A percentile compares a stretch with the other conserved stretches of the same genome.
These are phyloP conservation scores for Elongisporangium senticosum DNA, from an alignment of 352 stramenopile species.

Conservation along the genomic window DNA sequence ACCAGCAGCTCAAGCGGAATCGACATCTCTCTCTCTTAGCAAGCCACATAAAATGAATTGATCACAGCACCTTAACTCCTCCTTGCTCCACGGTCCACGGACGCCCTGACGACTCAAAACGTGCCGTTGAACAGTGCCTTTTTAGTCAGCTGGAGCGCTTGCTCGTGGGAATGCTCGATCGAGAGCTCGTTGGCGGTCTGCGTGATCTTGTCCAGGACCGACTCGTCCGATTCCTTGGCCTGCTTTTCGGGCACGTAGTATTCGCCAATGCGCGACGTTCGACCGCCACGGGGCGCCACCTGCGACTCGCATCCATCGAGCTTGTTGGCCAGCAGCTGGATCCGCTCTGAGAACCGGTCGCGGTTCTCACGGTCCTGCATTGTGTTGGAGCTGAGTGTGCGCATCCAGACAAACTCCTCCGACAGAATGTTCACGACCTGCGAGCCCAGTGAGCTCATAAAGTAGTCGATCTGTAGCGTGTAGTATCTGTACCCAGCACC, in stretches of 20 bases:
- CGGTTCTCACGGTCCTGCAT: constrained; percentile 88
- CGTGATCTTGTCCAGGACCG: constrained; percentile 80
- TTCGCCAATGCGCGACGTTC: constrained; percentile 71
- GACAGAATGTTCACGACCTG: constrained; percentile 92
- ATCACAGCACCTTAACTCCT: not conserved
- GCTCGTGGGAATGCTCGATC: constrained; percentile 77
- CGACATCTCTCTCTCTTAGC: too few relatives aligned
- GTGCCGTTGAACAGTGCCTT: constrained; percentile 84
- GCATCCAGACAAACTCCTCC: constrained; percentile 92
- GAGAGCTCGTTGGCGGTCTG: constrained; percentile 83
- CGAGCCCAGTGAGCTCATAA: constrained; percentile 91
- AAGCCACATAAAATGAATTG: not conserved
- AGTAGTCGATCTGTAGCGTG: constrained; percentile 94
- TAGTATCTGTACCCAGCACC: constrained; percentile 74
- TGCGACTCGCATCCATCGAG: constrained; percentile 71
- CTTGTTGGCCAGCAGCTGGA: constrained; percentile 82
- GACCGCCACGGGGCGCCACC: constrained; percentile 41
- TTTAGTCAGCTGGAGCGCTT: constrained; percentile 80
- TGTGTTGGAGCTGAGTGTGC: constrained; percentile 85
- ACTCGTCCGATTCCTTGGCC: constrained; percentile 70
- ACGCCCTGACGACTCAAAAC: constrained; percentile 23
- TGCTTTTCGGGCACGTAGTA: constrained; percentile 87
- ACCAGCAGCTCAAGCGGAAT: too few relatives aligned
- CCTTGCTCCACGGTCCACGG: not conserved
- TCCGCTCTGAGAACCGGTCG: constrained; percentile 87